phyloP scores from a whole-genome alignment of 805 yeast species.

The Saturnispora ahearnii region DNA sequence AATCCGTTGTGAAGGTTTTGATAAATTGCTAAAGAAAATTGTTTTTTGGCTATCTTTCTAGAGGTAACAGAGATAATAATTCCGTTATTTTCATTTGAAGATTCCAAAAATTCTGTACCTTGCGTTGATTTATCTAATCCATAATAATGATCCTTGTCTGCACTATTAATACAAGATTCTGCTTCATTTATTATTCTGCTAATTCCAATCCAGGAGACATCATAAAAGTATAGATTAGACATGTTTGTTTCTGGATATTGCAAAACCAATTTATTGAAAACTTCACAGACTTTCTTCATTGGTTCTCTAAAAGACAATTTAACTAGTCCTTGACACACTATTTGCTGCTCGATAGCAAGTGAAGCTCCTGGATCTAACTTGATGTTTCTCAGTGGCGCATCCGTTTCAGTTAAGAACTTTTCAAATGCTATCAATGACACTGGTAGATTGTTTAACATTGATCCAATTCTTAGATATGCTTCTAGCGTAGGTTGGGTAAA shows the following conservation, averaged over 20 bases:
- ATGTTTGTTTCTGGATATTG: conserved; percentile 38
- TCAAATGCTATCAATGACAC: conserved; percentile 50
- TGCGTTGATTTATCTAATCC: neutral
- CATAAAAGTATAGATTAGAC: conserved; percentile 51
- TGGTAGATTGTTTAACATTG: conserved; percentile 42
- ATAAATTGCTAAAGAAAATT: conserved; percentile 16
- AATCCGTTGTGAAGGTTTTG: conserved; percentile 22
- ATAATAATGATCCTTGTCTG: conserved; percentile 2
- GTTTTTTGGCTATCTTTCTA: conserved; percentile 7
- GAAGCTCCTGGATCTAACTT: conserved; percentile 33
- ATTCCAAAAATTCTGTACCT: neutral
- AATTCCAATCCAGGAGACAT: conserved; percentile 56
- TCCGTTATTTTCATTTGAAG: neutral
- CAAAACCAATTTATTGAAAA: conserved; percentile 33
- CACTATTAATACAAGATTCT: neutral
- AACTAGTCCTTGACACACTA: conserved; percentile 53
- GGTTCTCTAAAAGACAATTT: conserved; percentile 33
- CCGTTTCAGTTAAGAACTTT: conserved; percentile 52
- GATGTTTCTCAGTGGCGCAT: conserved; percentile 29
- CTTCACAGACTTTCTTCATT: conserved; percentile 36
- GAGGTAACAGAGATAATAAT: conserved; percentile 4
- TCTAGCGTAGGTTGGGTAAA: conserved; percentile 40
- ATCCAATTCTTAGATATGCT: conserved; percentile 41
- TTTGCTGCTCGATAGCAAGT: conserved; percentile 48
- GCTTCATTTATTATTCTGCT: conserved; percentile 5